These are phyloP conservation scores for Microcera coccophila DNA, from an alignment of 2,329 filamentous ascomycete genomes.

Conservation along the genomic window DNA sequence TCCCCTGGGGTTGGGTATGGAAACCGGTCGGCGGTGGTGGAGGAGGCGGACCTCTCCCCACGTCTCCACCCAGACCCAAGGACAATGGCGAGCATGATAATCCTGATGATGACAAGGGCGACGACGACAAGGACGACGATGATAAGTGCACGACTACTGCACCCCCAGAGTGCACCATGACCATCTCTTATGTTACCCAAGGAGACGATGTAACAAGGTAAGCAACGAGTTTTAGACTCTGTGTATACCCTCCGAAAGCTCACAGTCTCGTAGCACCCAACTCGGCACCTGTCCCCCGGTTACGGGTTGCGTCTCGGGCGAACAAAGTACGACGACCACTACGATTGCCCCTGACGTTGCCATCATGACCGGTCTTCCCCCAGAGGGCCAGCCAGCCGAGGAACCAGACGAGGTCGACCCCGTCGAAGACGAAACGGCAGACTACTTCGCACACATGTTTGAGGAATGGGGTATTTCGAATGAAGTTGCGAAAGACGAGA, in stretches of 20 bases:
- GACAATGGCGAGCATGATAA: neutral
- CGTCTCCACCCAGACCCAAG: neutral
- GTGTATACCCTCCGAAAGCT: too few species aligned
- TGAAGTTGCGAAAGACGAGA: neutral
- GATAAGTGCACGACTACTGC: neutral
- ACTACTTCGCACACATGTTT: neutral
- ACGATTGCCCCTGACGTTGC: conserved; percentile 1
- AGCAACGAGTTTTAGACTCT: neutral
- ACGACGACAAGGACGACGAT: too few species aligned
- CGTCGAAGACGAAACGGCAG: neutral
- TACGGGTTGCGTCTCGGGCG: conserved; percentile 1
- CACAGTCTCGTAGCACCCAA: neutral
- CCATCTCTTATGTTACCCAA: conserved; percentile 1
- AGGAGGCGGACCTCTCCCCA: neutral
- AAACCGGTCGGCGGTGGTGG: neutral
- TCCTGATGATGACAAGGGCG: too few species aligned
- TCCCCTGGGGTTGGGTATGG: conserved; percentile 4
- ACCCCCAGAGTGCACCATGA: conserved; percentile 3
- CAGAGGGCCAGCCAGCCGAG: neutral
- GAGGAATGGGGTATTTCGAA: neutral
- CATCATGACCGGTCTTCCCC: too few species aligned
- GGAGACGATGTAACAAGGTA: neutral
- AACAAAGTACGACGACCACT: conserved; percentile 3
- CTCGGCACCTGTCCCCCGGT: neutral
- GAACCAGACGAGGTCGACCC: neutral